A percentile compares a stretch with the other conserved stretches of the same genome.
These are phyloP conservation scores for Cytidiella melzeri DNA, from an alignment of 768 basidiomycete species.

Conservation along the genomic window DNA sequence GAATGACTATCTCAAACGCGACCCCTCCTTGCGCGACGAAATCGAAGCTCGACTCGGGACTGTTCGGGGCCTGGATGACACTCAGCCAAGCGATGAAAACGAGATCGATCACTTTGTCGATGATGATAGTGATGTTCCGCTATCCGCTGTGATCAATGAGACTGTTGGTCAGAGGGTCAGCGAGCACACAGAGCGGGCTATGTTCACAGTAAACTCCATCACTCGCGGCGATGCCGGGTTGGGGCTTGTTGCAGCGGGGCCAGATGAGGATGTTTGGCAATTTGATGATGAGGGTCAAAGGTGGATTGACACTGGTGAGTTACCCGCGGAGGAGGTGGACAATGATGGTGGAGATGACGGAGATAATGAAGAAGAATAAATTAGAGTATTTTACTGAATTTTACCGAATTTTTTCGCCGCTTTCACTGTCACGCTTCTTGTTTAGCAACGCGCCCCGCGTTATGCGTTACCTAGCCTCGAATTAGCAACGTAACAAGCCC, in stretches of 20 bases:
- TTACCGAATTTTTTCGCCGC: neutral
- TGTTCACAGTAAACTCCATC: too few species aligned
- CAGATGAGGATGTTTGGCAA: neutral
- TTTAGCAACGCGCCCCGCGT: neutral
- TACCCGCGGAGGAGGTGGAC: neutral
- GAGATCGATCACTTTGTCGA: neutral
- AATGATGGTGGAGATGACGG: neutral
- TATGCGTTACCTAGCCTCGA: neutral
- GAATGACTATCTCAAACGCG: neutral
- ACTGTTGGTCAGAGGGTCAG: neutral
- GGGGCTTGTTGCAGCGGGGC: too few species aligned
- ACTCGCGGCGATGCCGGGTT: too few species aligned
- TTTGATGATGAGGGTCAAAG: neutral
- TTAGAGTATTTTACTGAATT: neutral
- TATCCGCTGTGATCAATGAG: neutral
- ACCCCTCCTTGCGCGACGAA: neutral
- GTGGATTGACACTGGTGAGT: neutral
- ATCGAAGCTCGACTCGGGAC: neutral
- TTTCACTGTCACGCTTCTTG: neutral
- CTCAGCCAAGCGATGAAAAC: neutral
- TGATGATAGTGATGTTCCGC: neutral
- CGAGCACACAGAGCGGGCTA: neutral
- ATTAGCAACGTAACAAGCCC: neutral
- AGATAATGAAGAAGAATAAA: neutral
- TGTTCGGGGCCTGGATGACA: neutral